phyloP scores from a whole-genome alignment of 805 yeast genomes.

The Alloascoidea hylecoeti region DNA sequence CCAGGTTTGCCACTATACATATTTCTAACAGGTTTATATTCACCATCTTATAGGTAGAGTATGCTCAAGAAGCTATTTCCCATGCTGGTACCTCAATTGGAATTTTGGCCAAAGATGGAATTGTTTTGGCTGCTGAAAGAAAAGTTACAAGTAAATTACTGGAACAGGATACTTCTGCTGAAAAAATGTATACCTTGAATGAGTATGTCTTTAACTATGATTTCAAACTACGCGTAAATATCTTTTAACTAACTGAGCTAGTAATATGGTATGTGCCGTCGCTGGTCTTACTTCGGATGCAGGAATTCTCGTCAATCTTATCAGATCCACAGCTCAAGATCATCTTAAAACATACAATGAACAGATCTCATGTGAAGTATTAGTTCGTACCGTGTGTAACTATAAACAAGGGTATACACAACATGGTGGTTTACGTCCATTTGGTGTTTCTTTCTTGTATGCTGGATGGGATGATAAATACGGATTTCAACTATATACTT shows the following conservation, averaged over 20 bases:
- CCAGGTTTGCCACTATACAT: too few species aligned
- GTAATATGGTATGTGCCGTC: slow-evolving; percentile 76
- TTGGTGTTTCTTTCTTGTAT: slow-evolving; percentile 90
- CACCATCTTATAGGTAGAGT: slow-evolving; percentile 56
- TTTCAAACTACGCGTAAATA: too few species aligned
- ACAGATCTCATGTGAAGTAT: slow-evolving; percentile 84
- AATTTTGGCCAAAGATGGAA: slow-evolving; percentile 67
- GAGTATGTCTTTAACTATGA: slow-evolving; percentile 37
- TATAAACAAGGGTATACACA: slow-evolving; percentile 97
- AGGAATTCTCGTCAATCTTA: slow-evolving; percentile 72
- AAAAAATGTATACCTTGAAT: slow-evolving; percentile 77
- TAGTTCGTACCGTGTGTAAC: slow-evolving; percentile 83
- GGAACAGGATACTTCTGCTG: slow-evolving; percentile 89
- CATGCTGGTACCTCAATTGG: slow-evolving; percentile 80
- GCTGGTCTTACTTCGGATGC: slow-evolving; percentile 99
- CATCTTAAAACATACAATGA: slow-evolving; percentile 81
- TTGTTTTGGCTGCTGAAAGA: slow-evolving; percentile 92
- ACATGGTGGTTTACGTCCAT: slow-evolving; percentile 97
- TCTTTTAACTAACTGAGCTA: too few species aligned
- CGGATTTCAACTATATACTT: slow-evolving; percentile 85
- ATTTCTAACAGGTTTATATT: too few species aligned
- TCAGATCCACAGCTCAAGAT: slow-evolving; percentile 74
- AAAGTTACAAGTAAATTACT: slow-evolving; percentile 86
- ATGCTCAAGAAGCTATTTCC: slow-evolving; percentile 84
- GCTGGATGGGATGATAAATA: slow-evolving; percentile 91